Percentiles rank a stretch among this genome's conserved stretches.
These are phyloP conservation scores for Fomitopsis betulina DNA, from an alignment of 1,284 basidiomycete species.

Conservation along the genomic window DNA sequence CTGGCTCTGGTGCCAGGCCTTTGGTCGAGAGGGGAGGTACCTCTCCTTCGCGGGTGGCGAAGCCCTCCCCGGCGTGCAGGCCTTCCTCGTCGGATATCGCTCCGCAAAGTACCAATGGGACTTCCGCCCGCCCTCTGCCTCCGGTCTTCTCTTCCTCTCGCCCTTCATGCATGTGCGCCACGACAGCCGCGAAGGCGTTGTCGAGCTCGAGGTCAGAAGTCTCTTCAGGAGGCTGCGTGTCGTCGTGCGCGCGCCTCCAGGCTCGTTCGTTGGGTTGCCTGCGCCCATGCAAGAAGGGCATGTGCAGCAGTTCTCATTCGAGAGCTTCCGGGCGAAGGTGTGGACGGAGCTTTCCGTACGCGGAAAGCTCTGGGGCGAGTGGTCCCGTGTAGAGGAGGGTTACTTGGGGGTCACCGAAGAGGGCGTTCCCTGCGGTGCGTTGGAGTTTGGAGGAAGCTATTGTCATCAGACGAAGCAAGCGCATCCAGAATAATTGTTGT, in stretches of 20 bases:
- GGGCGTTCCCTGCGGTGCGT: constrained; percentile 15
- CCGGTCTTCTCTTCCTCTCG: constrained; percentile 12
- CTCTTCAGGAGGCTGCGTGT: constrained; percentile 15
- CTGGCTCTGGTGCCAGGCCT: constrained; percentile 25
- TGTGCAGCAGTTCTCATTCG: constrained; percentile 17
- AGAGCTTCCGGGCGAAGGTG: constrained; percentile 21
- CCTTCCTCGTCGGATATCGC: constrained; percentile 25
- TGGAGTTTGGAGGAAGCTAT: constrained; percentile 24
- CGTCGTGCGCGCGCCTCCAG: constrained; percentile 13
- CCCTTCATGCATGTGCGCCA: constrained; percentile 17
- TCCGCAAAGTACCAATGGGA: constrained; percentile 16
- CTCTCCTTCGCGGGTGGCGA: constrained; percentile 21
- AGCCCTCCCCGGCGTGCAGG: constrained; percentile 21
- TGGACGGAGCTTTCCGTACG: constrained; percentile 13
- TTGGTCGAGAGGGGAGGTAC: constrained; percentile 9
- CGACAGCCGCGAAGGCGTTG: constrained; percentile 12
- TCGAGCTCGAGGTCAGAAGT: constrained; percentile 14
- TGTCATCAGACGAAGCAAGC: constrained; percentile 7
- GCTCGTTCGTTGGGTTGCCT: constrained; percentile 19
- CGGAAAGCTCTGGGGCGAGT: constrained; percentile 17
- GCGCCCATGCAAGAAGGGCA: constrained; percentile 20
- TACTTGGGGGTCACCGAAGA: constrained; percentile 10
- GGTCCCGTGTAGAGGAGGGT: constrained; percentile 18
- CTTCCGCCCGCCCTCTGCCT: constrained; percentile 20
- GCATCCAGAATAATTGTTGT: not conserved